Base-by-base conservation (phyloP, 192 early-diverging fungal genomes). In the Umbelopsis ramanniana region DNA sequence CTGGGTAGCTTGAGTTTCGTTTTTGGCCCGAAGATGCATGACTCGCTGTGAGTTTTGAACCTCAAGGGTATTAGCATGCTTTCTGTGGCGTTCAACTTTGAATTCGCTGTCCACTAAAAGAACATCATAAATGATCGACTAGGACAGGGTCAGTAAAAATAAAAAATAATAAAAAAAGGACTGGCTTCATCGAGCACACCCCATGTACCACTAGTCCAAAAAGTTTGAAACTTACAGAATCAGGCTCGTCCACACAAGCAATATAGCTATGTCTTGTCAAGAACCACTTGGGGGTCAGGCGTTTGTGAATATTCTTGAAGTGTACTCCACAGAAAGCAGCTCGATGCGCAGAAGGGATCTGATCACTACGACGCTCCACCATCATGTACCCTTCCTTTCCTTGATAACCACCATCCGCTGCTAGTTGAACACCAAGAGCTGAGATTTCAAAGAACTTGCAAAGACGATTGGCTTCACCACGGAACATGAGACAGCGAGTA, bases 361-460 rank as follows among this genome's bases (percentile, higher is more conserved):
- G 70, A 76, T 87, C 71, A 73, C 87, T 70, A 76, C 85, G 79
- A 72, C 86, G 46, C 17, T 77, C 71, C 4, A 85, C 73, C 26
- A 68, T 75, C 66, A 89, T 67, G 73, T 85, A 88, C n/a, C 88
- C 89, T 72, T 92, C 91, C 74, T 92, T 92, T 26, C 91, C 91
- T 69, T 92, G 82, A 29, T 76, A 82, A 2, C 78, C 72, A 4
- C 79, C 77, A 33, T 81, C 72, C 0, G 76, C 74, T 6, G 69
- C 33, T 0, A 79, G 37, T 12, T 67, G n/a, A 1, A 83, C 57
- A 0, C 82, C 82, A 24, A 85, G 67, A 7, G 84, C 75, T 8
- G 84, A 85, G 11, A 85, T 77, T 57, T 85, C 84, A 63, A 85
- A 55, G 50, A 85, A 85, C 40, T 81, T 83, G 54, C 84, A 85